These are phyloP conservation scores for Fraxinus excelsior DNA, from an alignment of 257 asterid genomes.

Conservation along the genomic window DNA sequence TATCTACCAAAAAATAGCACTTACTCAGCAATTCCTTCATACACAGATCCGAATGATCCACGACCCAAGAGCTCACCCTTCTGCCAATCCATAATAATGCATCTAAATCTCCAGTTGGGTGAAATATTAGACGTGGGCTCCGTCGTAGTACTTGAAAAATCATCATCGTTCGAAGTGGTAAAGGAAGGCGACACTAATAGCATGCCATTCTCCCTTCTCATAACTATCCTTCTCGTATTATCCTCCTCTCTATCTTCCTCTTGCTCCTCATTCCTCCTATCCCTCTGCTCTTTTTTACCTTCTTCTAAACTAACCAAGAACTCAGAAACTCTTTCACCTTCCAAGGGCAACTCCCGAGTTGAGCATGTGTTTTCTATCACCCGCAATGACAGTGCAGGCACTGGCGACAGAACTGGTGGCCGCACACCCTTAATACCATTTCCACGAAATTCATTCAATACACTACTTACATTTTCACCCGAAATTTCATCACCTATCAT, in stretches of 20 bases:
- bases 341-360: conserved; percentile 49
- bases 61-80: conserved; percentile 87
- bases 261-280: conserved; percentile 25
- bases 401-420: conserved; percentile 68
- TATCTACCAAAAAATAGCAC: conserved; percentile 22
- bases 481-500: not conserved
- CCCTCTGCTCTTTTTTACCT: not conserved
- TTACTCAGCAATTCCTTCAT: conserved; percentile 90
- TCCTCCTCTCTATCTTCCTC: conserved; percentile 28
- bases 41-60: conserved; percentile 96
- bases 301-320: not conserved
- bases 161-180: conserved; percentile 77
- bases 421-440: conserved; percentile 71
- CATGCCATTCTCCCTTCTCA: conserved; percentile 32
- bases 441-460: conserved; percentile 37
- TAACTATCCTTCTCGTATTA: conserved; percentile 32
- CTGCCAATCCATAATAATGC: conserved; percentile 67
- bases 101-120: conserved; percentile 57
- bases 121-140: conserved; percentile 66
- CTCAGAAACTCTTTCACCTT: not conserved
- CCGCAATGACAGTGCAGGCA: conserved; percentile 57
- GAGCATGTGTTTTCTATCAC: conserved; percentile 54
- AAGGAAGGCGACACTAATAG: conserved; percentile 59
- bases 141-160: conserved; percentile 72
- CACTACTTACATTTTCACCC: conserved; percentile 18